Conservation (phyloP, 2,329 filamentous ascomycete species). For the Rutstroemia sydowiana region DNA sequence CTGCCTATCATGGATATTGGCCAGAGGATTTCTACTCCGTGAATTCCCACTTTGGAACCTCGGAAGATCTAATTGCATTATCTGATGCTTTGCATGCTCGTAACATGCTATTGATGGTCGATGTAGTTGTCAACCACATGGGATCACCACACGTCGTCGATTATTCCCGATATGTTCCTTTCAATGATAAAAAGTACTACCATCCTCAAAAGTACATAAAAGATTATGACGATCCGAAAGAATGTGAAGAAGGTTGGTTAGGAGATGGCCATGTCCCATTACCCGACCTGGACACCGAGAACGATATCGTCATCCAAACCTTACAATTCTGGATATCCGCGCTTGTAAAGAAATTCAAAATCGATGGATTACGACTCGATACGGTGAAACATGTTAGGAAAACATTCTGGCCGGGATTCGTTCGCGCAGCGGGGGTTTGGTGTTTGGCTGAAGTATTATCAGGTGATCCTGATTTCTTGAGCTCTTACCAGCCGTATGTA, state of each 20-base stretch:
- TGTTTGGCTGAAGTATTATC: constrained; percentile 52
- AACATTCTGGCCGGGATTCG: constrained; percentile 48
- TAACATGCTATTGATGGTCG: constrained; percentile 40
- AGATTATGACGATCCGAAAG: constrained; percentile 2
- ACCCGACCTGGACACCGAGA: constrained; percentile 12
- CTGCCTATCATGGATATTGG: constrained; percentile 39
- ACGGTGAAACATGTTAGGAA: constrained; percentile 39
- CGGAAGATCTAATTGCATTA: constrained; percentile 50
- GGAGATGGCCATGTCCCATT: constrained; percentile 1
- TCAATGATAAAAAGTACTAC: constrained; percentile 30
- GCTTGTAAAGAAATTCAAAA: constrained; percentile 36
- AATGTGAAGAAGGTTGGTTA: constrained; percentile 9
- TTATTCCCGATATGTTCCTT: constrained; percentile 14
- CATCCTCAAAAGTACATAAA: constrained; percentile 25
- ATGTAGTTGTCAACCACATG: constrained; percentile 35
- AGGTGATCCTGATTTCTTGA: constrained; percentile 31
- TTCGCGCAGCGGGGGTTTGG: constrained; percentile 47
- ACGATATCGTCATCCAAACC: constrained; percentile 32
- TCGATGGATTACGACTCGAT: constrained; percentile 42
- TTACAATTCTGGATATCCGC: constrained; percentile 30
- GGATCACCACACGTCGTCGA: constrained; percentile 6
- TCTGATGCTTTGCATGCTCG: constrained; percentile 47
- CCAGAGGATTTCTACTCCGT: constrained; percentile 39
- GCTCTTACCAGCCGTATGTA: constrained; percentile 42
- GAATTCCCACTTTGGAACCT: constrained; percentile 52